Percentiles rank a stretch among this genome's conserved stretches.
phyloP scores from a whole-genome alignment of 2,329 filamentous ascomycete species.

The Fusarium veterinarium region DNA sequence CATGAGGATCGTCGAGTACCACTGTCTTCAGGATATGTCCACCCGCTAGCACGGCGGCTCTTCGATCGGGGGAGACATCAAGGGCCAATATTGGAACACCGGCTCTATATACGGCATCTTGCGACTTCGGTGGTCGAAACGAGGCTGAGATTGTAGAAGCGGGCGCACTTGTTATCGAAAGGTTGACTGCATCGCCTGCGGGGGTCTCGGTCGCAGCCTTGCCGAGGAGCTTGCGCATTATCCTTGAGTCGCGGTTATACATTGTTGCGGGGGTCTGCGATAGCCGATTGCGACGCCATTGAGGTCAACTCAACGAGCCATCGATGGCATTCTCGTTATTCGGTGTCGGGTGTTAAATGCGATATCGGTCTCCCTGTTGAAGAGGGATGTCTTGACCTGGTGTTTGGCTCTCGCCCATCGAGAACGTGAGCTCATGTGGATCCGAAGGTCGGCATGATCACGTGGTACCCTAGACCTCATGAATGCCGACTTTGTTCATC shows the following conservation, averaged over 20 bases:
- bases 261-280: constrained; percentile 50
- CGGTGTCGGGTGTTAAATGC: not conserved
- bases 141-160: constrained; percentile 50
- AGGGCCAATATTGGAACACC: constrained; percentile 67
- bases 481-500: no score
- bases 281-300: constrained; percentile 51
- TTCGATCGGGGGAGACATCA: constrained; percentile 68
- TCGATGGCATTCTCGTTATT: constrained; percentile 25
- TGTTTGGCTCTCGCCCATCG: constrained; percentile 9
- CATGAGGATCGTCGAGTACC: constrained; percentile 60
- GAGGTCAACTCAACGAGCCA: constrained; percentile 24
- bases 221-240: constrained; percentile 71
- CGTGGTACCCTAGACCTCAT: constrained; percentile 2
- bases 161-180: constrained; percentile 60
- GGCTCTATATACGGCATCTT: constrained; percentile 64
- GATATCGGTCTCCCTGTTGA: constrained; percentile 1
- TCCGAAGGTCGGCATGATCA: constrained; percentile 5
- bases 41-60: constrained; percentile 67
- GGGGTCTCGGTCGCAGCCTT: constrained; percentile 61
- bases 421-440: constrained; percentile 35
- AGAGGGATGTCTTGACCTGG: not conserved
- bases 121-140: constrained; percentile 65
- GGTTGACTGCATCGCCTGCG: constrained; percentile 52
- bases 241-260: constrained; percentile 66
- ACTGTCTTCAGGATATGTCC: constrained; percentile 71